A percentile compares a stretch with the other conserved stretches of the same genome.
Conservation (phyloP, 805 yeast genomes). For the Metschnikowia lachancei region DNA sequence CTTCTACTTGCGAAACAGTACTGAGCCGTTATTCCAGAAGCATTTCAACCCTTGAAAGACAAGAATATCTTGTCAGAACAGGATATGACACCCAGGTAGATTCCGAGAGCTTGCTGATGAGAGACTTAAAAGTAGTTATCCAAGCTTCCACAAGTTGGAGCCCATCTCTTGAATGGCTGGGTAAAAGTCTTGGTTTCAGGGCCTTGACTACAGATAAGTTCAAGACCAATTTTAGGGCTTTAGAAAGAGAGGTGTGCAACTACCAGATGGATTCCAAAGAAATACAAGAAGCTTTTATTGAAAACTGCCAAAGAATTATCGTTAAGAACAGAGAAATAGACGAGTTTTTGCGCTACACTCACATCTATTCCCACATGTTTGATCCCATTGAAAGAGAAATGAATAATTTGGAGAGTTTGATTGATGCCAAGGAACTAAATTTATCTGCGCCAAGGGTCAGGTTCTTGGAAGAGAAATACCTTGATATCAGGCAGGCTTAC, state of each 20-base stretch:
- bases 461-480: background rate
- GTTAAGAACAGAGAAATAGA: slow-evolving; percentile 7
- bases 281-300: background rate
- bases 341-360: slow-evolving; percentile 9
- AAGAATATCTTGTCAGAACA: background rate
- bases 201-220: slow-evolving; percentile 5
- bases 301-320: slow-evolving; percentile 1
- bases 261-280: slow-evolving; percentile 6
- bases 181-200: slow-evolving; percentile 3
- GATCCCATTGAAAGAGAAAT: slow-evolving; percentile 3
- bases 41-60: background rate
- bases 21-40: slow-evolving; percentile 3
- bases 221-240: background rate
- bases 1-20: background rate
- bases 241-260: slow-evolving; percentile 5
- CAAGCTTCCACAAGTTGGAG: slow-evolving; percentile 2
- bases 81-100: background rate
- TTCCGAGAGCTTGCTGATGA: background rate
- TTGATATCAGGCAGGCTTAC: background rate
- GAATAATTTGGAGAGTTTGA: background rate
- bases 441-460: background rate
- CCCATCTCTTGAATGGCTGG: background rate
- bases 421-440: background rate
- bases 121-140: background rate
- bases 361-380: slow-evolving; percentile 1